Evolutionary conservation across 352 stramenopile species (phyloP).

Genomic region (Blastocystis sp.): DNA sequence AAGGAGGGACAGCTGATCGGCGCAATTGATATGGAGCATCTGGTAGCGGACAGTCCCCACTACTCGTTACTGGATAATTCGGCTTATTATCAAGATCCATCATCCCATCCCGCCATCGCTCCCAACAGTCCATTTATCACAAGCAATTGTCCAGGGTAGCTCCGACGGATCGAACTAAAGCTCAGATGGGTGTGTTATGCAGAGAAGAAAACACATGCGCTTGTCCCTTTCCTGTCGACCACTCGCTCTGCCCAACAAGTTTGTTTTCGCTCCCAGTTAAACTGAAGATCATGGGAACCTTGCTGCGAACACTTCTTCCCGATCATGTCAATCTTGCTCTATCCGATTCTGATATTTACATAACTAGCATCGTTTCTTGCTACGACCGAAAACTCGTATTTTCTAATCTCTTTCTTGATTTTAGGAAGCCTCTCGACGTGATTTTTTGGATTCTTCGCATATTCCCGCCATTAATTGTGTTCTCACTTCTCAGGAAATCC

Average conservation of each 20-base stretch:
- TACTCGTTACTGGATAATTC: neutral
- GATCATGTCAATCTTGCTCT: neutral
- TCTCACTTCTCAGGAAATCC: constrained; percentile 6
- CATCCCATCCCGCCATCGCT: neutral
- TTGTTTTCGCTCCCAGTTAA: neutral
- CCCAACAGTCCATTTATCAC: constrained; percentile 24
- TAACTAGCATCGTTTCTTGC: constrained; percentile 15
- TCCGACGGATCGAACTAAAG: neutral
- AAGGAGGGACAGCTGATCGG: neutral
- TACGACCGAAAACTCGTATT: constrained; percentile 54
- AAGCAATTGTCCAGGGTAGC: constrained; percentile 46
- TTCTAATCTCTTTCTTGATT: no score
- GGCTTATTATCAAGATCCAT: neutral
- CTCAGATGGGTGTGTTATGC: constrained; percentile 23
- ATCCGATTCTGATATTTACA: neutral
- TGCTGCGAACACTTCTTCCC: neutral
- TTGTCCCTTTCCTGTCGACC: constrained; percentile 17
- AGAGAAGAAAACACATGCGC: constrained; percentile 13
- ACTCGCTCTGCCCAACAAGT: neutral
- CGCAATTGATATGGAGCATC: neutral
- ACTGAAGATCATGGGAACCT: neutral
- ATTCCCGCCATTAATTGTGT: constrained; percentile 25
- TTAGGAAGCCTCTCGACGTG: constrained; percentile 14
- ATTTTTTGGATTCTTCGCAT: neutral
- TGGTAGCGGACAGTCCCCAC: neutral